Percentiles rank a stretch among this genome's conserved stretches.
Conservation (phyloP, 805 yeast genomes). For the Starmera caribaea region DNA sequence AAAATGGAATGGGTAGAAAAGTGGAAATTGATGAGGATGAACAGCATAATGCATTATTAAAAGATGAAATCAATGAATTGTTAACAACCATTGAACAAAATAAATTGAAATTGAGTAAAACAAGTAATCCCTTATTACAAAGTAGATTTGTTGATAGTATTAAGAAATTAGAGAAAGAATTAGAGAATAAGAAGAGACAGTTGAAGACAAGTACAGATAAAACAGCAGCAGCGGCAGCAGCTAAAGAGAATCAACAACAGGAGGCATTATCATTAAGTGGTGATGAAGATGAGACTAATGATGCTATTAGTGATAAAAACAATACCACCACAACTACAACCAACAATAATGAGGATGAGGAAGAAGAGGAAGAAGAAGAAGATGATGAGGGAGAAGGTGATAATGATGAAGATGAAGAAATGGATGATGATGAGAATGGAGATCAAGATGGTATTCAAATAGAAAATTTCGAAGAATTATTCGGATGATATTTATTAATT, state of each 20-base stretch:
- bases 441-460: conserved; percentile 13
- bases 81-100: conserved; percentile 71
- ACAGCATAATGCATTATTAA: conserved; percentile 63
- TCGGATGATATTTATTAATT: conserved; percentile 6
- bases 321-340: conserved; percentile 14
- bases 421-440: conserved; percentile 20
- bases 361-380: conserved; percentile 21
- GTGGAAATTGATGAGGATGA: conserved; percentile 45
- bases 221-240: conserved; percentile 6
- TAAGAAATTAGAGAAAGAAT: conserved; percentile 65
- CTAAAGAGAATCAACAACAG: conserved; percentile 8
- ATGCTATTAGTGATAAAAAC: conserved; percentile 14
- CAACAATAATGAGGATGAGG: conserved; percentile 9
- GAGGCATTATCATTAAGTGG: conserved; percentile 16
- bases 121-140: conserved; percentile 75
- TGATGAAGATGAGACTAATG: conserved; percentile 15
- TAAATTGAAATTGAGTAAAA: conserved; percentile 59
- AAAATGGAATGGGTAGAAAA: conserved; percentile 38
- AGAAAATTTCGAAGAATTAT: conserved; percentile 23
- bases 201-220: conserved; percentile 32
- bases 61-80: conserved; percentile 80
- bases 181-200: conserved; percentile 70
- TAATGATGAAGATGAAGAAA: conserved; percentile 21
- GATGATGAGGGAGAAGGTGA: conserved; percentile 23
- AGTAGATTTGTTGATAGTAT: conserved; percentile 80